phyloP scores from a whole-genome alignment of 1,284 basidiomycete genomes.

The Neotropicomus parvogracilis region DNA sequence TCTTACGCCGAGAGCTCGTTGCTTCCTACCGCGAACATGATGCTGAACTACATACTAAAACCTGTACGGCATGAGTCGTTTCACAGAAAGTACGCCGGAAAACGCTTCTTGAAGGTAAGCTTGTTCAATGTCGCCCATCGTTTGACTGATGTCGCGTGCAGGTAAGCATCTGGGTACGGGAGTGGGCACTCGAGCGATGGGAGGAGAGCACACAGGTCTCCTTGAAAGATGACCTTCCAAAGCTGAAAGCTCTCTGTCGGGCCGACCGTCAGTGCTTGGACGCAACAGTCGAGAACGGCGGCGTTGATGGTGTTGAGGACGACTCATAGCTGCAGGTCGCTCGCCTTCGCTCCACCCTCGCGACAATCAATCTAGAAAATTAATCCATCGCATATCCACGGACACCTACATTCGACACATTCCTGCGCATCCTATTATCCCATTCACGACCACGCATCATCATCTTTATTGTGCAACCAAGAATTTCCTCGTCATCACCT shows the following conservation, averaged over 20 bases:
- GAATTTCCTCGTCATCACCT: conserved; percentile 21
- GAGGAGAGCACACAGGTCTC: conserved; percentile 50
- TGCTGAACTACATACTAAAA: conserved; percentile 89
- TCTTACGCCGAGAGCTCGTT: conserved; percentile 84
- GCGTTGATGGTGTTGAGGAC: conserved; percentile 15
- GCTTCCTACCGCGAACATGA: conserved; percentile 84
- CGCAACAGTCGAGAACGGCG: conserved; percentile 18
- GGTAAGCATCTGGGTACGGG: conserved; percentile 58
- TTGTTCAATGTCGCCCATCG: background rate
- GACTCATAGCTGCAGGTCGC: conserved; percentile 21
- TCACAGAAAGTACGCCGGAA: conserved; percentile 78
- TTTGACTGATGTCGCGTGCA: conserved; percentile 24
- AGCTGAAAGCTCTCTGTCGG: conserved; percentile 50
- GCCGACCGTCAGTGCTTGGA: conserved; percentile 35
- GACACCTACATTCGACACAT: conserved; percentile 29
- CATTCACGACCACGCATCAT: conserved; percentile 23
- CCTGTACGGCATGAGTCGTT: conserved; percentile 74
- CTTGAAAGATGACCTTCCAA: conserved; percentile 48
- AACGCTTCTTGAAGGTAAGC: conserved; percentile 80
- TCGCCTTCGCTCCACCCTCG: background rate
- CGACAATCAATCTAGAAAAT: conserved; percentile 19
- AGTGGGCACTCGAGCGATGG: conserved; percentile 65
- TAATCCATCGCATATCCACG: conserved; percentile 27
- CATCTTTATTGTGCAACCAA: conserved; percentile 35
- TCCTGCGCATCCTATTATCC: conserved; percentile 25